phyloP scores from a whole-genome alignment of 2,329 filamentous ascomycete species.

The Hirsutella thompsonii region DNA sequence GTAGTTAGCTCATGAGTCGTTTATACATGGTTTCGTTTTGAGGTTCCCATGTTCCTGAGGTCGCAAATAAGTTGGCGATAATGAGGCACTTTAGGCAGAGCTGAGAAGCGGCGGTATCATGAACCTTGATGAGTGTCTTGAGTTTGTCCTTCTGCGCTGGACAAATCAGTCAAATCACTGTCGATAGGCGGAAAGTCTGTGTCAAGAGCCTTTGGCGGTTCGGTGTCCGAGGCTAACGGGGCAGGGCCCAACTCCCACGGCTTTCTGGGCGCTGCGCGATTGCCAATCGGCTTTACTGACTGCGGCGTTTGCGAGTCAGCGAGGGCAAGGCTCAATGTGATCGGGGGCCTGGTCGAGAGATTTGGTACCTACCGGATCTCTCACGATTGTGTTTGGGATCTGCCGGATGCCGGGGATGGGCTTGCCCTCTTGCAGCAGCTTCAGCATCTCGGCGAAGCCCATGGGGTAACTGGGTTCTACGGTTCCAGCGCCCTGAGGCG shows the following conservation, averaged over 20 bases:
- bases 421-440: constrained; percentile 69
- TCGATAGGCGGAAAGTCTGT: constrained; percentile 24
- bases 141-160: neutral
- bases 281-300: constrained; percentile 34
- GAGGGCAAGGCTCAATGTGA: neutral
- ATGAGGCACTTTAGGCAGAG: too few species aligned
- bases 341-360: neutral
- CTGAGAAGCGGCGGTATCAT: too few species aligned
- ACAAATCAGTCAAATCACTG: constrained; percentile 3
- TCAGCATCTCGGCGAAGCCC: constrained; percentile 74
- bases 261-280: constrained; percentile 36
- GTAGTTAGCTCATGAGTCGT: constrained; percentile 4
- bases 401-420: constrained; percentile 79
- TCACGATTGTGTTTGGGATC: constrained; percentile 68
- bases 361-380: constrained; percentile 45
- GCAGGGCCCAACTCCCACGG: constrained; percentile 63
- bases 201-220: constrained; percentile 16
- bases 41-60: neutral
- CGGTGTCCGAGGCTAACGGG: constrained; percentile 7
- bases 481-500: constrained; percentile 8
- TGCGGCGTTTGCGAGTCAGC: constrained; percentile 9
- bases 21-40: constrained; percentile 4
- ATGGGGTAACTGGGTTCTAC: constrained; percentile 61
- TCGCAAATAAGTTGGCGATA: too few species aligned
- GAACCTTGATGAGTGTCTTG: neutral